Evolutionary conservation across 225 moss, liverwort and hornwort species (phyloP).

Genomic region (Antitrichia curtipendula): DNA sequence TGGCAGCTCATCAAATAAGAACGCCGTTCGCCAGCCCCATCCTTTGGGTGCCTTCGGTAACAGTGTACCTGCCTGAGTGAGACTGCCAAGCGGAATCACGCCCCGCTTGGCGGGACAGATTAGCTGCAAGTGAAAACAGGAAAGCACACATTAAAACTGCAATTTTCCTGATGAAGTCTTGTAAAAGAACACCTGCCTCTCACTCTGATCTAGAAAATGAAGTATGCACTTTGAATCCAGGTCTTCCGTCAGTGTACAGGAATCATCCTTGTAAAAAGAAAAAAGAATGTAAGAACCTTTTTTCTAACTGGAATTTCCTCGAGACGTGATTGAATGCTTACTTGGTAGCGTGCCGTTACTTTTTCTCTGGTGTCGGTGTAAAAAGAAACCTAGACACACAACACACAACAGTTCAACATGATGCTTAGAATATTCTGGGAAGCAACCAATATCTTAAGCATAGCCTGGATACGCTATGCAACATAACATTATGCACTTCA

Average conservation of each 20-base stretch:
- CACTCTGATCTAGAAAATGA: neutral
- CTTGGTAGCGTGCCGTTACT: slow-evolving; percentile 42
- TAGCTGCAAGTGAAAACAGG: slow-evolving; percentile 1
- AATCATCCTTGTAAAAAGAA: neutral
- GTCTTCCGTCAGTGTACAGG: neutral
- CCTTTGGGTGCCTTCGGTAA: slow-evolving; percentile 45
- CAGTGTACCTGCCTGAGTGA: slow-evolving; percentile 32
- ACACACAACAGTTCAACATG: neutral
- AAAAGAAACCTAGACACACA: slow-evolving; percentile 26
- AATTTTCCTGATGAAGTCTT: neutral
- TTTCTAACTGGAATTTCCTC: neutral
- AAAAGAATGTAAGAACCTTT: neutral
- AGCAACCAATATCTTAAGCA: neutral
- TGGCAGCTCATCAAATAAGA: slow-evolving; percentile 35
- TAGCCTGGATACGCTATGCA: neutral
- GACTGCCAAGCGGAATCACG: slow-evolving; percentile 30
- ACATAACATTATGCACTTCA: neutral
- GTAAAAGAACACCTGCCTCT: neutral
- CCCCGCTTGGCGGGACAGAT: slow-evolving; percentile 43
- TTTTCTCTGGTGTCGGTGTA: slow-evolving; percentile 42
- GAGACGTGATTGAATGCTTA: neutral
- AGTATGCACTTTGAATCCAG: neutral
- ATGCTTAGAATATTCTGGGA: neutral
- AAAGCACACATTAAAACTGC: neutral
- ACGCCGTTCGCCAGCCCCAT: slow-evolving; percentile 46